Conservation (phyloP, 2,329 filamentous ascomycete genomes). For the Orbilia ellipsospora region DNA sequence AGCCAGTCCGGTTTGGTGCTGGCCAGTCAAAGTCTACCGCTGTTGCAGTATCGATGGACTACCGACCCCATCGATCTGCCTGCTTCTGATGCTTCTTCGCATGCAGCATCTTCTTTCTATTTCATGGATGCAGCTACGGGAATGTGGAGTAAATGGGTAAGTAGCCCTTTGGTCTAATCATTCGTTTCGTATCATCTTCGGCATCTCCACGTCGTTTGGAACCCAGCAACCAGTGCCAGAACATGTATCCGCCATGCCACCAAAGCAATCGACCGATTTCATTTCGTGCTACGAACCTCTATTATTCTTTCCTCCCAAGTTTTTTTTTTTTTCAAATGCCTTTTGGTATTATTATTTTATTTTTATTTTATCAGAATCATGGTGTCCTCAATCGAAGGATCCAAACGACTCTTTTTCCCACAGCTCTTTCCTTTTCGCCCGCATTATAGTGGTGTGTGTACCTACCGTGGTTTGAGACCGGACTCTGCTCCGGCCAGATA, state of each 20-base stretch:
- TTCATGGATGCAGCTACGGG: background rate
- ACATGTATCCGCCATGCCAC: background rate
- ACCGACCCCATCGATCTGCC: conserved; percentile 2
- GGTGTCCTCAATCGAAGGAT: too few species aligned
- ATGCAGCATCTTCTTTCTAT: conserved; percentile 45
- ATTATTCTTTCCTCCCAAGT: background rate
- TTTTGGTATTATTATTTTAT: too few species aligned
- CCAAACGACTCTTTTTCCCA: too few species aligned
- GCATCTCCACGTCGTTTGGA: background rate
- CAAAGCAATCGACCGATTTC: background rate
- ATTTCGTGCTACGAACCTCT: background rate
- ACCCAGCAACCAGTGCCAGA: background rate
- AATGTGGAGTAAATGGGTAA: conserved; percentile 1
- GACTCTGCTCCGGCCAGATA: conserved; percentile 7
- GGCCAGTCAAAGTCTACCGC: conserved; percentile 6
- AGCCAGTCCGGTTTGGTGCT: background rate
- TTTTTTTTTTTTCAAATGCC: too few species aligned
- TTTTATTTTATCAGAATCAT: too few species aligned
- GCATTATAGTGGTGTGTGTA: background rate
- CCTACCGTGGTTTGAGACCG: background rate
- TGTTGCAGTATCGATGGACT: background rate
- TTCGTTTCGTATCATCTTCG: background rate
- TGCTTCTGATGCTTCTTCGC: conserved; percentile 12
- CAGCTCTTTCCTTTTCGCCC: too few species aligned
- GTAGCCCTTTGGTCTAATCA: too few species aligned